Conservation (phyloP, 1,284 basidiomycete genomes). For the Trametes sp. region DNA sequence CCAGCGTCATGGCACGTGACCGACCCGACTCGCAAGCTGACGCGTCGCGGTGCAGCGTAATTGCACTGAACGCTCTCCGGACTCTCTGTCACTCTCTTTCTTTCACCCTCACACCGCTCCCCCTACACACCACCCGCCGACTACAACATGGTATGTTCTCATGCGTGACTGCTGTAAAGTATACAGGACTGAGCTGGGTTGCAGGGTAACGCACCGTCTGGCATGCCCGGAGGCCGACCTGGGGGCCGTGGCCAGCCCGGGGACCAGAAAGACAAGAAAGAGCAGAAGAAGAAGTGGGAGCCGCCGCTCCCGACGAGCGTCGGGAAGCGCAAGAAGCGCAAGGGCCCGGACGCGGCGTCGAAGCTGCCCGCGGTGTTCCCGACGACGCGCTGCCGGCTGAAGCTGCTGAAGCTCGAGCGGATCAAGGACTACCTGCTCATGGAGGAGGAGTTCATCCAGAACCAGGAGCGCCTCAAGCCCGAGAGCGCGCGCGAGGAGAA, state of each 20-base stretch:
- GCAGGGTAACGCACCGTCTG: slow-evolving; percentile 85
- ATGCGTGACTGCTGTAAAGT: neutral
- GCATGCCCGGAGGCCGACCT: slow-evolving; percentile 56
- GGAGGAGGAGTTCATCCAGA: slow-evolving; percentile 97
- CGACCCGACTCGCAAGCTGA: slow-evolving; percentile 51
- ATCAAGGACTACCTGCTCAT: slow-evolving; percentile 98
- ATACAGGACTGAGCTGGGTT: neutral
- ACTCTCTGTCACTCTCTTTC: slow-evolving; percentile 19
- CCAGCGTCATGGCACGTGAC: slow-evolving; percentile 25
- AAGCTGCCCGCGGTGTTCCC: slow-evolving; percentile 96
- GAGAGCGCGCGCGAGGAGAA: slow-evolving; percentile 90
- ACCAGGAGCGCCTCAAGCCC: slow-evolving; percentile 91
- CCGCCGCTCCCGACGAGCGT: slow-evolving; percentile 97
- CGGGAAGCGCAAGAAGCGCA: slow-evolving; percentile 94
- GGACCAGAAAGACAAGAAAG: slow-evolving; percentile 67
- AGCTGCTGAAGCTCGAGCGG: slow-evolving; percentile 95
- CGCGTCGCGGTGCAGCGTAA: slow-evolving; percentile 57
- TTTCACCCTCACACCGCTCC: slow-evolving; percentile 18
- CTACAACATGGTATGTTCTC: slow-evolving; percentile 36
- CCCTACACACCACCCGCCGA: slow-evolving; percentile 10
- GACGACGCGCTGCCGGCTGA: slow-evolving; percentile 94
- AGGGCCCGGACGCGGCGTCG: slow-evolving; percentile 90
- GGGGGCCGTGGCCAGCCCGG: slow-evolving; percentile 48
- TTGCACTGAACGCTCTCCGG: slow-evolving; percentile 39
- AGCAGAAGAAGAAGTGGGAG: slow-evolving; percentile 98